Conservation (phyloP, 140 eudicot genomes). For the Stevia rebaudiana region DNA sequence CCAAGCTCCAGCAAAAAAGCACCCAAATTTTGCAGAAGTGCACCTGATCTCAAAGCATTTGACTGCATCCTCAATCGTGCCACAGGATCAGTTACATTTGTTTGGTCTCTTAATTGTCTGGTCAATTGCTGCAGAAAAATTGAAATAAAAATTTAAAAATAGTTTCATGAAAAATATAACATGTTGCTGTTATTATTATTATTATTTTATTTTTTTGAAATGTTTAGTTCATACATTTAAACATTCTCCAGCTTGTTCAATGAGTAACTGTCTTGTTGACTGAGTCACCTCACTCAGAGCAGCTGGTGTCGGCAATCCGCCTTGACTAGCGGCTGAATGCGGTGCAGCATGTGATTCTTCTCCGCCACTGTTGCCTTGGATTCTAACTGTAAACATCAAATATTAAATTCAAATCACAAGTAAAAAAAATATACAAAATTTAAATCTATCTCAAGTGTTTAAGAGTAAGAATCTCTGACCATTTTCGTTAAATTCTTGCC, state of each 20-base stretch:
- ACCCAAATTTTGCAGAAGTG: slow-evolving; percentile 65
- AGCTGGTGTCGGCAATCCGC: slow-evolving; percentile 68
- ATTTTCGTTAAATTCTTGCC: slow-evolving; percentile 54
- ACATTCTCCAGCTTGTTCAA: slow-evolving; percentile 67
- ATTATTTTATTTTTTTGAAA: neutral
- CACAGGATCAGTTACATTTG: slow-evolving; percentile 44
- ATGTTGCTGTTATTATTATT: neutral
- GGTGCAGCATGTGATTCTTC: slow-evolving; percentile 29
- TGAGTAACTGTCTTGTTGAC: slow-evolving; percentile 57
- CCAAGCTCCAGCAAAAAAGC: slow-evolving; percentile 90
- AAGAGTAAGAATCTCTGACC: slow-evolving; percentile 37
- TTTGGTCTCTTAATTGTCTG: slow-evolving; percentile 46
- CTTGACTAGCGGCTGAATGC: slow-evolving; percentile 28
- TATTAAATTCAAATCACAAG: slow-evolving; percentile 13
- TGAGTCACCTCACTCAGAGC: slow-evolving; percentile 65
- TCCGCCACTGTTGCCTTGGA: slow-evolving; percentile 34
- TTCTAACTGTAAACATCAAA: slow-evolving; percentile 39
- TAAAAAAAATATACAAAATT: neutral
- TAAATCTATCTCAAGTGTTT: neutral
- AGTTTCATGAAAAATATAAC: slow-evolving; percentile 1
- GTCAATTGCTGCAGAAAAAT: slow-evolving; percentile 57
- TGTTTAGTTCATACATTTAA: slow-evolving; percentile 43
- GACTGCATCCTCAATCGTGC: slow-evolving; percentile 60
- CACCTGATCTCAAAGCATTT: slow-evolving; percentile 69
- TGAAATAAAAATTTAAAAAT: neutral